Conservation (phyloP, 495 filamentous ascomycete species). For the Xylaria sp. region DNA sequence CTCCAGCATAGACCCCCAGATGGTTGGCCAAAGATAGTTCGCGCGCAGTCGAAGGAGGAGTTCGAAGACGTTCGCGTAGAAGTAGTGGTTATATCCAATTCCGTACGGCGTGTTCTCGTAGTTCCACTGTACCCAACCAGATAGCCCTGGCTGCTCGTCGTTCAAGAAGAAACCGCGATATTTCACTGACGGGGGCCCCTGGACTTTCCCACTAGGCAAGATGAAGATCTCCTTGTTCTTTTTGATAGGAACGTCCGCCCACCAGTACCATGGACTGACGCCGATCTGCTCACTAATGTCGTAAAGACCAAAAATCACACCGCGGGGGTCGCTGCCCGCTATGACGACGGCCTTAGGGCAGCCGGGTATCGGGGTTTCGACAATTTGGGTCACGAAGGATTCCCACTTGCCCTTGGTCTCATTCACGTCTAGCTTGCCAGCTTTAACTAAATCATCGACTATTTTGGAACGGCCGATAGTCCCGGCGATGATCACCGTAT, state of each 20-base stretch:
- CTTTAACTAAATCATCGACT: slow-evolving; percentile 61
- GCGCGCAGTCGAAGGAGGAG: slow-evolving; percentile 71
- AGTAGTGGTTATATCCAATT: slow-evolving; percentile 65
- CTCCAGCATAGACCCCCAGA: slow-evolving; percentile 74
- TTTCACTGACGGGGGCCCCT: slow-evolving; percentile 70
- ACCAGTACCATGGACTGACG: slow-evolving; percentile 80
- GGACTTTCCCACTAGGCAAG: slow-evolving; percentile 57
- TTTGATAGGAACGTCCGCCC: slow-evolving; percentile 69
- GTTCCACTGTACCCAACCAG: slow-evolving; percentile 68
- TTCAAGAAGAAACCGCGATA: slow-evolving; percentile 84
- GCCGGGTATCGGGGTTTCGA: slow-evolving; percentile 64
- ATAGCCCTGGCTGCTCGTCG: slow-evolving; percentile 75
- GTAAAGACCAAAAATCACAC: slow-evolving; percentile 77
- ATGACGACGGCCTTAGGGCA: slow-evolving; percentile 69
- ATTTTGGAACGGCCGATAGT: slow-evolving; percentile 69
- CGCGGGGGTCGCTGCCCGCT: slow-evolving; percentile 71
- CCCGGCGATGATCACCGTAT: slow-evolving; percentile 71
- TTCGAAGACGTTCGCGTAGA: slow-evolving; percentile 75
- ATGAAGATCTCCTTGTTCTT: slow-evolving; percentile 60
- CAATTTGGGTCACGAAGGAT: slow-evolving; percentile 65
- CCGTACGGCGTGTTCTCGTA: slow-evolving; percentile 58
- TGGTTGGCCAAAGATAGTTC: slow-evolving; percentile 78
- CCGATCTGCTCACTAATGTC: slow-evolving; percentile 79
- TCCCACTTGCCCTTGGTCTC: slow-evolving; percentile 71
- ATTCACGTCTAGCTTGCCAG: slow-evolving; percentile 62